A percentile compares a stretch with the other conserved stretches of the same genome.
Evolutionary conservation across 1,284 basidiomycete species (phyloP).

Genomic region (Cryptococcus sp.): DNA sequence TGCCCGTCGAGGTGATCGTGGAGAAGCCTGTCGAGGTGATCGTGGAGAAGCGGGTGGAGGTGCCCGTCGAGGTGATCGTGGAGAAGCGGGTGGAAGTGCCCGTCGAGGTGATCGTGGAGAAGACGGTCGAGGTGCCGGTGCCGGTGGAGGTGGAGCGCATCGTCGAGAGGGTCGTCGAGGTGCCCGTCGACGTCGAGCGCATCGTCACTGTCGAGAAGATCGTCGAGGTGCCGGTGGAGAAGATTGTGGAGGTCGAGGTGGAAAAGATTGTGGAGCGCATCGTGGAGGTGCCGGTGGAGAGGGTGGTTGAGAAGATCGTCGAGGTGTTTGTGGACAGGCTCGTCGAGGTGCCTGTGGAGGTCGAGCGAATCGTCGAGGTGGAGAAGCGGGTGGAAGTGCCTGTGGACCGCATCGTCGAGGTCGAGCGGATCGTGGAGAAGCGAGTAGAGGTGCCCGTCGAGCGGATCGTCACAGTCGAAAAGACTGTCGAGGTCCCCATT

Average conservation of each 20-base stretch:
- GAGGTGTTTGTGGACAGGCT: constrained; percentile 32
- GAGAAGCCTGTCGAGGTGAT: constrained; percentile 43
- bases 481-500: constrained; percentile 40
- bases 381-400: constrained; percentile 40
- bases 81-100: constrained; percentile 48
- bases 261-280: constrained; percentile 34
- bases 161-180: constrained; percentile 42
- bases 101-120: constrained; percentile 36
- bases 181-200: constrained; percentile 43
- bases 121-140: constrained; percentile 38
- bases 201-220: constrained; percentile 39
- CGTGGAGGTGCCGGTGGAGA: constrained; percentile 37
- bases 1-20: constrained; percentile 31
- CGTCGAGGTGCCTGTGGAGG: constrained; percentile 37
- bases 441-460: constrained; percentile 38
- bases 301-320: constrained; percentile 37
- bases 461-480: constrained; percentile 34
- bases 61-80: constrained; percentile 33
- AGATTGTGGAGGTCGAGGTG: constrained; percentile 41
- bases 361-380: constrained; percentile 44
- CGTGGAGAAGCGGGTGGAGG: too few species aligned
- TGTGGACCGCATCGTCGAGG: constrained; percentile 36
- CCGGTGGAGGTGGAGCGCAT: constrained; percentile 48
- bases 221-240: constrained; percentile 39
- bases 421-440: constrained; percentile 49